A percentile compares a stretch with the other conserved stretches of the same genome.
These are phyloP conservation scores for Neonectria sp. DNA, from an alignment of 2,329 filamentous ascomycete species.

Conservation along the genomic window DNA sequence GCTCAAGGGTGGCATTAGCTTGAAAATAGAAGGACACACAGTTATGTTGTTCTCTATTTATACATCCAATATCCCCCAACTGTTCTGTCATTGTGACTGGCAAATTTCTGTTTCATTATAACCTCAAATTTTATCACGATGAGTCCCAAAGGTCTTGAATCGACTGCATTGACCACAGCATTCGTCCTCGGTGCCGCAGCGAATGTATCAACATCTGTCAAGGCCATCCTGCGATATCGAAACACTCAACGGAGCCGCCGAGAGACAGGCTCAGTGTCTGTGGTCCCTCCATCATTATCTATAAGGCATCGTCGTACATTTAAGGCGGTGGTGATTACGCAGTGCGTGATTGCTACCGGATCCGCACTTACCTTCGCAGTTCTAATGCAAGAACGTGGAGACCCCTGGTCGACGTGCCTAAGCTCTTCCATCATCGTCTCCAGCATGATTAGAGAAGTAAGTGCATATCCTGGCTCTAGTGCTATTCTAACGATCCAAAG, in stretches of 20 bases:
- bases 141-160: no score
- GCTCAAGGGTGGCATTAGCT: no score
- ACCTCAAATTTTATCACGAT: no score
- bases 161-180: no score
- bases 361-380: conserved; percentile 1
- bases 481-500: conserved; percentile 3
- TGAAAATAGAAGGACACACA: no score
- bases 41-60: no score
- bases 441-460: conserved; percentile 8
- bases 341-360: neutral
- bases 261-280: conserved; percentile 2
- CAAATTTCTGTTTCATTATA: no score
- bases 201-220: no score
- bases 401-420: neutral
- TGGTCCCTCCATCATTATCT: conserved; percentile 1
- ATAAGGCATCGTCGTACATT: conserved; percentile 2
- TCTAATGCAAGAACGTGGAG: conserved; percentile 3
- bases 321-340: neutral
- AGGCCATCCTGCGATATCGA: conserved; percentile 3
- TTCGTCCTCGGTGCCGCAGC: no score
- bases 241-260: conserved; percentile 4
- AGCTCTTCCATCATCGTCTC: neutral
- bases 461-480: conserved; percentile 1
- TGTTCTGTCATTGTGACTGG: no score
- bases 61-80: no score